Conservation (phyloP, 345 rosid species). For the Boechera divaricarpa region DNA sequence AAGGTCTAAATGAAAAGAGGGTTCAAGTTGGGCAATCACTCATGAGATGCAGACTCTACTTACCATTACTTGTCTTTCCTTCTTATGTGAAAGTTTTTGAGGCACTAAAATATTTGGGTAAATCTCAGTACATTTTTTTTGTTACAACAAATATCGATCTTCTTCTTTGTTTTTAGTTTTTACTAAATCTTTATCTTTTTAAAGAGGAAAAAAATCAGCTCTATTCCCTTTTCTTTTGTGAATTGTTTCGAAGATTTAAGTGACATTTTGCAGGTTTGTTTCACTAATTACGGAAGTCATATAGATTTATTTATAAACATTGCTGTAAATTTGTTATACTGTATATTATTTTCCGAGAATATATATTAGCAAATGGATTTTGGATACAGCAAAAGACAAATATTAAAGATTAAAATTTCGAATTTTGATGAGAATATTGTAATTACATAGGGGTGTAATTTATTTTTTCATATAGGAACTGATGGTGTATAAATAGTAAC, state of each 20-base stretch:
- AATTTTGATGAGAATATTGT: background rate
- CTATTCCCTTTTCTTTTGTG: slow-evolving; percentile 13
- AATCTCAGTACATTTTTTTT: slow-evolving; percentile 23
- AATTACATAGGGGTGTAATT: background rate
- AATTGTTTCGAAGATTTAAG: background rate
- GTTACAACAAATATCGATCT: slow-evolving; percentile 17
- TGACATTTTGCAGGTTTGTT: slow-evolving; percentile 29
- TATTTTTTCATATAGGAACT: background rate
- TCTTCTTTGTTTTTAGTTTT: slow-evolving; percentile 26
- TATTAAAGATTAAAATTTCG: background rate
- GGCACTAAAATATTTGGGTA: slow-evolving; percentile 42
- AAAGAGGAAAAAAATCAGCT: slow-evolving; percentile 31
- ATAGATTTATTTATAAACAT: background rate
- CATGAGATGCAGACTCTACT: slow-evolving; percentile 50
- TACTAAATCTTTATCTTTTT: slow-evolving; percentile 32
- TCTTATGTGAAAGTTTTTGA: slow-evolving; percentile 46
- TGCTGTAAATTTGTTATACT: background rate
- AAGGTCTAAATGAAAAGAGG: slow-evolving; percentile 44
- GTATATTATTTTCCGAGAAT: background rate
- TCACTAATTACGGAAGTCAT: slow-evolving; percentile 17
- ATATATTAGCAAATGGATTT: background rate
- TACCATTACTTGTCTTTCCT: slow-evolving; percentile 47
- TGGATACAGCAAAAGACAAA: background rate
- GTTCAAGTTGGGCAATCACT: slow-evolving; percentile 47
- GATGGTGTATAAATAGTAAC: slow-evolving; percentile 12